Base-by-base conservation (phyloP, 2,329 filamentous ascomycete species). In the Verticillium tricorpus region DNA sequence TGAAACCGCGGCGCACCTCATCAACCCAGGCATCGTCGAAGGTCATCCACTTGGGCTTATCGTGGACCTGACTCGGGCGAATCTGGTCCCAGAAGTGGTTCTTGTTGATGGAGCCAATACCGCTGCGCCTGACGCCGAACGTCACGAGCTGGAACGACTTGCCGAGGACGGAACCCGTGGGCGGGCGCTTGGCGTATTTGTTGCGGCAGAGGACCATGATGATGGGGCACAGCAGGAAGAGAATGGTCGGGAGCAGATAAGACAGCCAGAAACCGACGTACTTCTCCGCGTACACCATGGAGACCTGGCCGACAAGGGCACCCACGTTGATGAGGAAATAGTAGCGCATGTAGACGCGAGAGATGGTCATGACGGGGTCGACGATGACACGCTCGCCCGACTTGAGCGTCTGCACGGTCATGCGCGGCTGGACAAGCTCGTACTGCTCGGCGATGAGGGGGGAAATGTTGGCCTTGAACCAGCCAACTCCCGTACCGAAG, bases 251-350 rank as follows among this genome's bases (percentile, higher is more conserved):
- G 9, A 92, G 80, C 50, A 89, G 74, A 76, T 81, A 93, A 0
- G 89, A 82, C 28, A 90, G 81, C 87, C 88, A 93, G 78, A 91
- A 92, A 8, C 89, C 89, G 57, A 91, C 82, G 64, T 90, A 91
- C 71, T 89, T 89, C 74, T 92, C 90, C 2, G 89, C 85, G 69
- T 90, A 93, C 32, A 87, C 87, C 85, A 89, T 92, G 69, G 76
- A 80, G 67, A 86, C 81, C 74, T 86, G 86, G 56, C 82, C 85
- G 56, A 80, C 66, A 55, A 88, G 76, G 31, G 87, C 84, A 35
- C 89, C 89, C 15, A 89, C 71, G 70, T 91, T 91, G 76, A 90
- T 88, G 69, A 74, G 75, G 9, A 78, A 69, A 72, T 82, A 82
- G 66, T 81, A 82, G 74, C 87, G 89, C 65, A 89, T 80, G 76